These are phyloP conservation scores for Eutrema salsugineum DNA, from an alignment of 441 rosid species.

Conservation along the genomic window DNA sequence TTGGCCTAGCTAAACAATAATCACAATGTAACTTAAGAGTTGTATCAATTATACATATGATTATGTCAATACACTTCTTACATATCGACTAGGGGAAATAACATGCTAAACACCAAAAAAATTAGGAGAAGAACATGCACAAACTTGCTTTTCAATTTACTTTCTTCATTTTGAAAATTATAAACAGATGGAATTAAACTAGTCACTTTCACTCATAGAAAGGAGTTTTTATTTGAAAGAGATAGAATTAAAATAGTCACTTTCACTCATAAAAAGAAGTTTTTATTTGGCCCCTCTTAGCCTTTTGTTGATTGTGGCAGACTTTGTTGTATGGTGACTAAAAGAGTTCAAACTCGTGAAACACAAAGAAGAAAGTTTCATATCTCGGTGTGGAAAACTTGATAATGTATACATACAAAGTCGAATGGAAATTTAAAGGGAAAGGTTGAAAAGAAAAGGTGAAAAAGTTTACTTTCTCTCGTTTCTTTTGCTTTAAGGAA, in stretches of 20 bases:
- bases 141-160: not conserved
- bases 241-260: not conserved
- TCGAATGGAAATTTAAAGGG: constrained; percentile 1
- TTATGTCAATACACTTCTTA: not conserved
- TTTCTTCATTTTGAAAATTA: not conserved
- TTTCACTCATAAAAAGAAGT: constrained; percentile 10
- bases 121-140: not conserved
- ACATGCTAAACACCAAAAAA: not conserved
- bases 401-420: not conserved
- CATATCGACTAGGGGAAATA: not conserved
- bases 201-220: constrained; percentile 13
- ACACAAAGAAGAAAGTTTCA: not conserved
- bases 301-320: constrained; percentile 6
- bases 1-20: not conserved
- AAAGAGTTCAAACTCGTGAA: constrained; percentile 20
- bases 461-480: not conserved
- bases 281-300: not conserved
- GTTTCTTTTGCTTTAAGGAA: constrained; percentile 24
- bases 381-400: constrained; percentile 1
- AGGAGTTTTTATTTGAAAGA: not conserved
- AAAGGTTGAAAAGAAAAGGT: not conserved
- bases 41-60: not conserved
- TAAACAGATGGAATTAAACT: not conserved
- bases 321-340: constrained; percentile 18
- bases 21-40: not conserved